Evolutionary conservation across 2,329 filamentous ascomycete genomes (phyloP).

Genomic region (Fusarium transvaalense): DNA sequence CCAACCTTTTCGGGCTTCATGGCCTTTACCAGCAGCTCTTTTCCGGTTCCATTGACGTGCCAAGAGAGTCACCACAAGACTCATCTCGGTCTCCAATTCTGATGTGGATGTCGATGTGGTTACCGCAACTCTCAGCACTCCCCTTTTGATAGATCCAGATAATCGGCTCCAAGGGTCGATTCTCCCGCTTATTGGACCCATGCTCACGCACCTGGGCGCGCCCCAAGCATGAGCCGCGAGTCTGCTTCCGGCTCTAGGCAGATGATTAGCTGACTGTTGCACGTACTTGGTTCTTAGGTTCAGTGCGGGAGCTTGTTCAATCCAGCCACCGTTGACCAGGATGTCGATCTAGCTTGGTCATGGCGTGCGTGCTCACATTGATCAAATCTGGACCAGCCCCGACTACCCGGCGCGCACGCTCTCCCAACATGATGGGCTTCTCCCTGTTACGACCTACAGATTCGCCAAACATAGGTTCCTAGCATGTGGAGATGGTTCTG

Average conservation of each 20-base stretch:
- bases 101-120: constrained; percentile 28
- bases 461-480: constrained; percentile 47
- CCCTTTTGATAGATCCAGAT: constrained; percentile 43
- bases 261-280: constrained; percentile 25
- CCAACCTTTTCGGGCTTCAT: constrained; percentile 33
- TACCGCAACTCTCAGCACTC: constrained; percentile 36
- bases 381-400: constrained; percentile 44
- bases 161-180: constrained; percentile 42
- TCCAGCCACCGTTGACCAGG: constrained; percentile 44
- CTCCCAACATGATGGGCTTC: constrained; percentile 38
- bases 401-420: constrained; percentile 38
- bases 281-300: constrained; percentile 25
- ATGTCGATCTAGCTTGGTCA: constrained; percentile 41
- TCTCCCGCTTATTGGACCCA: constrained; percentile 36
- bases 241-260: constrained; percentile 24
- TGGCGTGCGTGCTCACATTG: constrained; percentile 45
- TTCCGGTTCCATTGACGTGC: constrained; percentile 25
- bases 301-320: constrained; percentile 38
- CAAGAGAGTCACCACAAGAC: constrained; percentile 35
- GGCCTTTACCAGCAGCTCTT: constrained; percentile 37
- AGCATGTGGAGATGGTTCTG: constrained; percentile 44
- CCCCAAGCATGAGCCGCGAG: constrained; percentile 36
- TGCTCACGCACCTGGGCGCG: constrained; percentile 31
- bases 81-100: constrained; percentile 45
- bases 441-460: constrained; percentile 41